Percentiles rank a stretch among this genome's conserved stretches.
Conservation (phyloP, 805 yeast genomes). For the Saccharomycopsis guyanensis region DNA sequence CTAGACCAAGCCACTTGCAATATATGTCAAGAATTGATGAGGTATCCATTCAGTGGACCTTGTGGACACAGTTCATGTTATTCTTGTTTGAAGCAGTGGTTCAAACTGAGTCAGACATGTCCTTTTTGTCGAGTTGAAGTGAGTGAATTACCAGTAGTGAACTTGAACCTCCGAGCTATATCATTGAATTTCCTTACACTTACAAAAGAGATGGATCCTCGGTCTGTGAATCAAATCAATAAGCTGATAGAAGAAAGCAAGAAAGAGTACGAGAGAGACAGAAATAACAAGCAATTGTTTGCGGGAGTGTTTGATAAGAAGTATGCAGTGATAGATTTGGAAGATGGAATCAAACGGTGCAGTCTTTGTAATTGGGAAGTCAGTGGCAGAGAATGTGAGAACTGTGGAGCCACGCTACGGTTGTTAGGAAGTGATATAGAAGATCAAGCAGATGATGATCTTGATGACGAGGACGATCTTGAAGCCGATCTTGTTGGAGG, state of each 20-base stretch:
- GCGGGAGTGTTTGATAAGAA: slow-evolving; percentile 1
- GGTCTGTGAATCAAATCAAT: not conserved
- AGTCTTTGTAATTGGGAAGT: slow-evolving; percentile 58
- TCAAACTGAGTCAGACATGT: not conserved
- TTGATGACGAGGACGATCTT: not conserved
- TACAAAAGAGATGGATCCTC: not conserved
- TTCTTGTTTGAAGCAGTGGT: slow-evolving; percentile 10
- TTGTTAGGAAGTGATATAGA: not conserved
- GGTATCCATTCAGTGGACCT: slow-evolving; percentile 3
- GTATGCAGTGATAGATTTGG: slow-evolving; percentile 31
- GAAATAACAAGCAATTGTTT: not conserved
- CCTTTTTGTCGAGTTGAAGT: slow-evolving; percentile 6
- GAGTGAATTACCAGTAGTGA: not conserved
- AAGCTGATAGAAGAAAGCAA: not conserved
- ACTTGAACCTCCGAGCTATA: slow-evolving; percentile 1
- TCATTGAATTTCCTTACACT: not conserved
- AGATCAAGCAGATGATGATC: not conserved
- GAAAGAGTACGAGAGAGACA: not conserved
- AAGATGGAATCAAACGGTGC: slow-evolving; percentile 53
- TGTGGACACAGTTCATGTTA: slow-evolving; percentile 12
- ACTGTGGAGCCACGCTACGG: slow-evolving; percentile 37
- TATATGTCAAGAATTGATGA: slow-evolving; percentile 6
- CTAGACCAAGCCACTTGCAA: slow-evolving; percentile 1
- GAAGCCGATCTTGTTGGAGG: not conserved
- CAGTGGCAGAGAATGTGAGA: slow-evolving; percentile 41